A percentile compares a stretch with the other conserved stretches of the same genome.
Evolutionary conservation across 73 alveolate genomes (phyloP).

Genomic region (Paramecium sonneborni): DNA sequence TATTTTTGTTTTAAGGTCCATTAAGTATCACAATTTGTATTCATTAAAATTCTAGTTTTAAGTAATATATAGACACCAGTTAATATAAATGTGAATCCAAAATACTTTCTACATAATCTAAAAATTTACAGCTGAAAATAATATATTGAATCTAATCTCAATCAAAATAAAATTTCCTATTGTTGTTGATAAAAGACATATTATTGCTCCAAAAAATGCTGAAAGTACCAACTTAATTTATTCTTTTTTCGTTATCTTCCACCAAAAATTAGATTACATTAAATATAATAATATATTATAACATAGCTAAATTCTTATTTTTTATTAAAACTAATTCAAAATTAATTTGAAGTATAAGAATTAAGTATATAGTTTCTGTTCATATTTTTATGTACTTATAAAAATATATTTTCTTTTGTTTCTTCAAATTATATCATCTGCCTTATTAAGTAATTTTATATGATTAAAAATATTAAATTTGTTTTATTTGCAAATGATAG

Average conservation of each 20-base stretch:
- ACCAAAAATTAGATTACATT: not conserved
- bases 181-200: not conserved
- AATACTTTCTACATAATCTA: not conserved
- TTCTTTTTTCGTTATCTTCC: not conserved
- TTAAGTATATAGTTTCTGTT: too few relatives aligned
- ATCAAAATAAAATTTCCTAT: constrained; percentile 16
- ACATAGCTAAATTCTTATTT: too few relatives aligned
- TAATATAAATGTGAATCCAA: not conserved
- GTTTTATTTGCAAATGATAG: not conserved
- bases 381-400: too few relatives aligned
- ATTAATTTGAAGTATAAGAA: too few relatives aligned
- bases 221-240: not conserved
- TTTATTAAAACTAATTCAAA: not conserved
- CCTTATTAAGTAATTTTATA: too few relatives aligned
- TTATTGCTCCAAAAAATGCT: not conserved
- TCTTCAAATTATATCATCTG: not conserved
- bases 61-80: not conserved
- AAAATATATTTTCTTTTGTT: not conserved
- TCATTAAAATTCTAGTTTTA: not conserved
- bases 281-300: not conserved
- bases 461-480: too few relatives aligned
- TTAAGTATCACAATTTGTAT: not conserved
- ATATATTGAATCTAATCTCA: not conserved
- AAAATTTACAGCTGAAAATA: not conserved
- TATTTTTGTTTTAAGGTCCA: not conserved